Evolutionary conservation across 2,329 filamentous ascomycete species (phyloP), one percentile per base, ranked within the genome.

Genomic region (Blumeriella jaapii): DNA sequence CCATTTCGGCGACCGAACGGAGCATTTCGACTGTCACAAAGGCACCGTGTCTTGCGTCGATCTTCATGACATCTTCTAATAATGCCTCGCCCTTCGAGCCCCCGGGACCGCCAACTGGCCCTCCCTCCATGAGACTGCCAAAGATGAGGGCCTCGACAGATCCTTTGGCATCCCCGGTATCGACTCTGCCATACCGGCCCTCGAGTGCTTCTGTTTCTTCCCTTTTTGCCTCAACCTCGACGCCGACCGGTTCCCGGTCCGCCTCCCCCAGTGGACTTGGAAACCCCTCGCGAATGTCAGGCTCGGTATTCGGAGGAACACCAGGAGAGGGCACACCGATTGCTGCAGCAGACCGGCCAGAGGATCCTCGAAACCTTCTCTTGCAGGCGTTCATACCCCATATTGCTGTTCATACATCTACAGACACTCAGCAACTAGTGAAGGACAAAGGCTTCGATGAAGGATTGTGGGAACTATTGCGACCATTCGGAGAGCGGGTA

Each of bases 401-500:
- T 44, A 75, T 98, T 29, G 83, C 82, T 5, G 74, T 98, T 17
- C 80, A 87, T 48, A 74, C 85, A n/a, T 94, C 89, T 10, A 64
- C 71, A 11, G 89, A 96, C 54, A 91, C 85, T 1, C 82, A 95
- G 53, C 71, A 78, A 38, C 61, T 98, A 39, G 69, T 86, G 36
- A 69, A 67, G 40, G 77, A 81, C 45, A 98, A 98, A 60, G 93
- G 93, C 0, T 83, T 96, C 47, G 65, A 74, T 24, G 70, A 76
- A 28, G 87, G 89, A 0, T 67, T 98, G 31, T 78, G 86, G 65
- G 82, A 93, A 57, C 63, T 98, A 15, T 62, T 98, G 37, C 69
- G 89, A 32, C 89, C 91, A 0, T 98, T 93, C 61, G 91, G 91
- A 18, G 91, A 98, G 60, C 73, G 69, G 11, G 71, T 96, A 1